Percentiles rank a stretch among this genome's conserved stretches.
Conservation (phyloP, 495 filamentous ascomycete species). For the Annulohypoxylon moriforme region DNA sequence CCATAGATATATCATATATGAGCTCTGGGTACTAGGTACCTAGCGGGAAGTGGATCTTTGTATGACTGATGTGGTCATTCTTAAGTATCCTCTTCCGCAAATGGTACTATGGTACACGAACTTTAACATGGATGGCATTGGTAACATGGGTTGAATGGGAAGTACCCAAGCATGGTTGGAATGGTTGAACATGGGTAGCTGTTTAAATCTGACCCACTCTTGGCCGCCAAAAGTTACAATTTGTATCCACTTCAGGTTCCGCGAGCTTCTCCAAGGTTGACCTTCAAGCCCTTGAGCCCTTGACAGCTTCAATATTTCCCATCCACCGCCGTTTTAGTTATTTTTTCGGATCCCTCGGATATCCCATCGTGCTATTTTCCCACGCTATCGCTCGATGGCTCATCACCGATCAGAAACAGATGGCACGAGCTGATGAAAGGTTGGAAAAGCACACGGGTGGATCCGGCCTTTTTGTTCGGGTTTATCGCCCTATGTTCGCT, state of each 20-base stretch:
- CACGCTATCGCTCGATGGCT: slow-evolving; percentile 38
- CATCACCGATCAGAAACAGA: slow-evolving; percentile 29
- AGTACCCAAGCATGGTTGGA: neutral
- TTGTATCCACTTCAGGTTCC: slow-evolving; percentile 20
- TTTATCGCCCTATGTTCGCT: neutral
- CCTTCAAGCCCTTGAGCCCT: slow-evolving; percentile 12
- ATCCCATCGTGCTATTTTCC: slow-evolving; percentile 42
- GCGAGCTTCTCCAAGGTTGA: slow-evolving; percentile 25
- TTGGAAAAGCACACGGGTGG: slow-evolving; percentile 26
- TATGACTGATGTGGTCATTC: slow-evolving; percentile 24
- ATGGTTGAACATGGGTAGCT: neutral
- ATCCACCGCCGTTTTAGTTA: slow-evolving; percentile 34
- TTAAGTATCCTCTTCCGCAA: slow-evolving; percentile 18
- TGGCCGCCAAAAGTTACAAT: slow-evolving; percentile 5
- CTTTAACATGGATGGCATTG: slow-evolving; percentile 11
- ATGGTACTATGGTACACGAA: slow-evolving; percentile 7
- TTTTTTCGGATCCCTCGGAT: slow-evolving; percentile 43
- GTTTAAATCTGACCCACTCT: slow-evolving; percentile 10
- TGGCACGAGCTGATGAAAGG: slow-evolving; percentile 36
- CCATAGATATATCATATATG: too few relatives aligned
- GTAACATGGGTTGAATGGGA: neutral
- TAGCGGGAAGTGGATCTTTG: slow-evolving; percentile 17
- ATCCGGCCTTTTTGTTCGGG: slow-evolving; percentile 23
- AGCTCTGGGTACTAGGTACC: slow-evolving; percentile 13
- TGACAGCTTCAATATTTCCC: slow-evolving; percentile 30